Percentiles rank a stretch among this genome's conserved stretches.
phyloP scores from a whole-genome alignment of 306 rosid species.

The Vicia faba region DNA sequence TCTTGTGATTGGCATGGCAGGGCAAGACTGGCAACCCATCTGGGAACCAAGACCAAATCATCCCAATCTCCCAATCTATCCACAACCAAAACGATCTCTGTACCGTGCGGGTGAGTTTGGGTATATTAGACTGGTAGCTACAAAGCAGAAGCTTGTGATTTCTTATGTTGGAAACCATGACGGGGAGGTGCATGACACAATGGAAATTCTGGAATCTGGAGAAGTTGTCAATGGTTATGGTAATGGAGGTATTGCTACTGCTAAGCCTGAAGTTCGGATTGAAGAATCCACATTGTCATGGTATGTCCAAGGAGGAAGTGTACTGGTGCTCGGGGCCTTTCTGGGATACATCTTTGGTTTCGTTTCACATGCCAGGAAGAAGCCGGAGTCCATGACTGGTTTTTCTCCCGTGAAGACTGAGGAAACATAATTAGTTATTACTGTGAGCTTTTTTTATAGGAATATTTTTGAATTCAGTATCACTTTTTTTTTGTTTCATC shows the following conservation, averaged over 20 bases:
- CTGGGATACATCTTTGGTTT: constrained; percentile 75
- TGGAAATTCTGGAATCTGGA: constrained; percentile 71
- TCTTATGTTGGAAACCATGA: constrained; percentile 86
- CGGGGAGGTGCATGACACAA: constrained; percentile 68
- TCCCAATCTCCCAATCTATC: constrained; percentile 66
- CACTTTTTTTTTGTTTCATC: constrained; percentile 15
- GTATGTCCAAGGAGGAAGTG: constrained; percentile 67
- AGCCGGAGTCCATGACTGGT: constrained; percentile 35
- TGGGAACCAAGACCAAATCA: constrained; percentile 81
- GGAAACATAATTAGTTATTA: constrained; percentile 45
- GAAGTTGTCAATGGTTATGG: constrained; percentile 47
- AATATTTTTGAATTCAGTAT: constrained; percentile 9
- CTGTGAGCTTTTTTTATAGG: constrained; percentile 17
- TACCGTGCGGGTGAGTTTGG: constrained; percentile 93
- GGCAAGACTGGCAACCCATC: constrained; percentile 89
- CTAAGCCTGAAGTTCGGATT: constrained; percentile 28
- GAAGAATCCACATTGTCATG: constrained; percentile 48
- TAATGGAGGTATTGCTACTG: constrained; percentile 22
- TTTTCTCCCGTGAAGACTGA: constrained; percentile 81
- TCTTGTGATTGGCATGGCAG: constrained; percentile 93
- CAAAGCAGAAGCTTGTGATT: constrained; percentile 63
- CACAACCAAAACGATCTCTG: constrained; percentile 71
- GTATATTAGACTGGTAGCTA: constrained; percentile 78
- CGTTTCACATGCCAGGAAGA: constrained; percentile 59
- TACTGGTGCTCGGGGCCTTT: constrained; percentile 74